Percentiles rank a stretch among this genome's conserved stretches.
Conservation (phyloP, 1,139 yeast genomes). For the Eremothecium sinecaudum region DNA sequence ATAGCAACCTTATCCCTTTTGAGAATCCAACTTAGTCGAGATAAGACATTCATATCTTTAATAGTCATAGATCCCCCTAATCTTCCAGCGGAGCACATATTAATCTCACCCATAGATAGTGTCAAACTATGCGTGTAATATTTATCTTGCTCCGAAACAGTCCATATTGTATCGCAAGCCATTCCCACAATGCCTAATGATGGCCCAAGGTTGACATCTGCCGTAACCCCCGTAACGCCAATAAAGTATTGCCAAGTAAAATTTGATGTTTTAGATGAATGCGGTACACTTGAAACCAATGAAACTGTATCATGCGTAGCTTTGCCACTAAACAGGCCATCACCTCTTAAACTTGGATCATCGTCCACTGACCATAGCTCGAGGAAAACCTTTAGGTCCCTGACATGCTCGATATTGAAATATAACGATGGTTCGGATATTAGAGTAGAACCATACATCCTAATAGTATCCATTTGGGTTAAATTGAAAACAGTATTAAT, state of each 20-base stretch:
- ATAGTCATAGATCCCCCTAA: slow-evolving; percentile 60
- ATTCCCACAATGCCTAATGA: slow-evolving; percentile 62
- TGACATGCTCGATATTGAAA: slow-evolving; percentile 73
- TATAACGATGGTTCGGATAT: slow-evolving; percentile 52
- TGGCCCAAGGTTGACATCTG: slow-evolving; percentile 71
- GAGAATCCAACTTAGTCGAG: slow-evolving; percentile 64
- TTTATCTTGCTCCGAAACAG: slow-evolving; percentile 54
- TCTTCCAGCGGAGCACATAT: slow-evolving; percentile 59
- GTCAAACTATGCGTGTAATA: slow-evolving; percentile 68
- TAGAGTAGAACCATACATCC: slow-evolving; percentile 44
- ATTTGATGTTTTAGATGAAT: slow-evolving; percentile 41
- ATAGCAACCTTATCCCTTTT: slow-evolving; percentile 40
- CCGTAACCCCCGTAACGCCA: slow-evolving; percentile 42
- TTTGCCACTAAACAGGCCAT: not conserved
- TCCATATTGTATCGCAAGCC: slow-evolving; percentile 54
- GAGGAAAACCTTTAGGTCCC: slow-evolving; percentile 70
- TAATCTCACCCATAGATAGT: slow-evolving; percentile 48
- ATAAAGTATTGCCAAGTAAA: slow-evolving; percentile 70
- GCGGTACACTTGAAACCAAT: not conserved
- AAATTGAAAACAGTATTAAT: slow-evolving; percentile 37
- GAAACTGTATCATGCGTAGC: not conserved
- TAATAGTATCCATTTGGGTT: slow-evolving; percentile 36
- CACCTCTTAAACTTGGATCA: not conserved
- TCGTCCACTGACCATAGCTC: slow-evolving; percentile 57
- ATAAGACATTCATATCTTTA: slow-evolving; percentile 44